phyloP scores from a whole-genome alignment of 2,329 filamentous ascomycete species.

The Sphaerulina vaccinii region DNA sequence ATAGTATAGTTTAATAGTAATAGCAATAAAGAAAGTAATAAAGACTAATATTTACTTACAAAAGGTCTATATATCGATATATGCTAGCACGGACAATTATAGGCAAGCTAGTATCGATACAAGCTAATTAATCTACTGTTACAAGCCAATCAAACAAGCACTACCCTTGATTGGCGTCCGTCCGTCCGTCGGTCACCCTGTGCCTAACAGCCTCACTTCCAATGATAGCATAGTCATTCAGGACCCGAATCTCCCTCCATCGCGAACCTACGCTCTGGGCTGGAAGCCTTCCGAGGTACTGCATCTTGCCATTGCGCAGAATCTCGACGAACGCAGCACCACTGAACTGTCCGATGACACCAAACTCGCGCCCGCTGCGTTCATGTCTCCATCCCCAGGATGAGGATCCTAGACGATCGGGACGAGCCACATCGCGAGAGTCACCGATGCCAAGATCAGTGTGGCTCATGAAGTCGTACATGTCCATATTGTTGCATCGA shows the following conservation, averaged over 20 bases:
- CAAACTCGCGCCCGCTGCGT: slow-evolving; percentile 53
- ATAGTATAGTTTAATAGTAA: no score
- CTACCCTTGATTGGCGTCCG: no score
- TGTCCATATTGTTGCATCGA: slow-evolving; percentile 48
- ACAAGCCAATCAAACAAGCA: no score
- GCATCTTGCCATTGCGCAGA: slow-evolving; percentile 47
- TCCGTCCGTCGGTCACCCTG: no score
- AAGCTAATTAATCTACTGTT: no score
- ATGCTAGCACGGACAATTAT: no score
- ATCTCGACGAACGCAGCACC: slow-evolving; percentile 57
- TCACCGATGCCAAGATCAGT: slow-evolving; percentile 45
- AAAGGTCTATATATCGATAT: no score
- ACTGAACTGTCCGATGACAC: slow-evolving; percentile 55
- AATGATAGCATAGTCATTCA: slow-evolving; percentile 45
- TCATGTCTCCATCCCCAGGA: slow-evolving; percentile 55
- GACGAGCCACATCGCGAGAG: neutral
- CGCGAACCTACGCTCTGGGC: slow-evolving; percentile 31
- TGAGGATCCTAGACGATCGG: neutral
- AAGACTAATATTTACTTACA: no score
- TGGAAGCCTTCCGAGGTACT: slow-evolving; percentile 52
- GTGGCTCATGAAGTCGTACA: slow-evolving; percentile 57
- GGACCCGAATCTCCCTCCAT: slow-evolving; percentile 55
- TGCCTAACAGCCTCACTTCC: slow-evolving; percentile 48
- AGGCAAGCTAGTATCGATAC: no score
- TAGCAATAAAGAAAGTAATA: no score